Percentiles rank a stretch among this genome's conserved stretches.
phyloP scores from a whole-genome alignment of 2,329 filamentous ascomycete species.

The Pseudogymnoascus sp. region DNA sequence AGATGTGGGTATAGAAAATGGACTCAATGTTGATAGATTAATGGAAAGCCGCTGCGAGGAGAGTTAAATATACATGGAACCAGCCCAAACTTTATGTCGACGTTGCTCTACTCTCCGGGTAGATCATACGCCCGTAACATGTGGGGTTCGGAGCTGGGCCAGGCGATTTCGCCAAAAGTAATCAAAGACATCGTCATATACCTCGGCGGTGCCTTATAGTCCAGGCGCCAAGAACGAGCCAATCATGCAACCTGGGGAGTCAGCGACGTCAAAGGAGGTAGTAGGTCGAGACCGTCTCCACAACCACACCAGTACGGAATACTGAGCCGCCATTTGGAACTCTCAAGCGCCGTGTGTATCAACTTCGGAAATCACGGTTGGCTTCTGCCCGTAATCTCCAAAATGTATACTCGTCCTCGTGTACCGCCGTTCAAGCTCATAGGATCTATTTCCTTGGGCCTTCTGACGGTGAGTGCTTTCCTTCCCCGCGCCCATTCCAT shows the following conservation, averaged over 20 bases:
- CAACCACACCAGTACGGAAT: slow-evolving; percentile 2
- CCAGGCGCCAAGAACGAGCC: not conserved
- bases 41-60: not conserved
- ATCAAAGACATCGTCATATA: not conserved
- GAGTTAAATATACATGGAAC: slow-evolving; percentile 1
- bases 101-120: not conserved
- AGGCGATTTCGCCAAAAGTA: not conserved
- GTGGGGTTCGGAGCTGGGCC: slow-evolving; percentile 1
- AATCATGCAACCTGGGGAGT: slow-evolving; percentile 7
- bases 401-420: not conserved
- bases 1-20: not conserved
- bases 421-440: slow-evolving; percentile 77
- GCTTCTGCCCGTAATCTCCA: not conserved
- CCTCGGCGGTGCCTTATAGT: not conserved
- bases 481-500: not conserved
- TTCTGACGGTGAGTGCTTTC: slow-evolving; percentile 65
- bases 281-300: not conserved
- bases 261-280: not conserved
- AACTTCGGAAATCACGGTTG: not conserved
- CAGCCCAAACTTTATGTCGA: not conserved
- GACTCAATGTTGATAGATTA: not conserved
- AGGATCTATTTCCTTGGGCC: slow-evolving; percentile 79
- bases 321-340: slow-evolving; percentile 7
- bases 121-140: slow-evolving; percentile 3
- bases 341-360: not conserved